Conservation (phyloP, 495 filamentous ascomycete species). For the Penicillium antarcticum region DNA sequence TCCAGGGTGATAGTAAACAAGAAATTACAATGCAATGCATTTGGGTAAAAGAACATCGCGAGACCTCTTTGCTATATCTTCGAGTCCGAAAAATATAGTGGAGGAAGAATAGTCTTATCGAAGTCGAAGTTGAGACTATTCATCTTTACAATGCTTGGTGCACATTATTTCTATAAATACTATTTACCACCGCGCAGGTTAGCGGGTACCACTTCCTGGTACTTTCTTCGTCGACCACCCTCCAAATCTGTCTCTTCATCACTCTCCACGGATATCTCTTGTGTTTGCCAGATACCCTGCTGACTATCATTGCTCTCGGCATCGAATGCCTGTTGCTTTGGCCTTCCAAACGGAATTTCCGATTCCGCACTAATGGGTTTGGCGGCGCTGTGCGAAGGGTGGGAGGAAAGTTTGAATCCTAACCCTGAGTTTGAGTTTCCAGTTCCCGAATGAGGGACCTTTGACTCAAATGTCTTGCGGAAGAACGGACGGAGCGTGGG, state of each 20-base stretch:
- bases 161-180: too few relatives aligned
- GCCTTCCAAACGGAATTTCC: constrained; percentile 2
- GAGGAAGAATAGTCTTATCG: too few relatives aligned
- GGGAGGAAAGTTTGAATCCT: constrained; percentile 3
- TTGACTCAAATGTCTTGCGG: constrained; percentile 12
- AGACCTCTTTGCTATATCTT: too few relatives aligned
- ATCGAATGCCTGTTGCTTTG: background rate
- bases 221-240: too few relatives aligned
- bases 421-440: background rate
- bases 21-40: too few relatives aligned
- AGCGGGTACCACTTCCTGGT: too few relatives aligned
- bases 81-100: too few relatives aligned
- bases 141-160: too few relatives aligned
- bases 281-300: background rate
- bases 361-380: constrained; percentile 3
- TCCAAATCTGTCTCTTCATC: background rate
- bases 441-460: background rate
- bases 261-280: background rate
- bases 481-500: constrained; percentile 32
- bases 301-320: constrained; percentile 1
- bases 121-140: too few relatives aligned
- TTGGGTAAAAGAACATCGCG: too few relatives aligned
- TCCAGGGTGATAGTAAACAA: too few relatives aligned
- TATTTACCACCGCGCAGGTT: too few relatives aligned
- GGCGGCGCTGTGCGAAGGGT: background rate